Evolutionary conservation across 139 green algal species (phyloP).

Genomic region (Nannochloris sp.): DNA sequence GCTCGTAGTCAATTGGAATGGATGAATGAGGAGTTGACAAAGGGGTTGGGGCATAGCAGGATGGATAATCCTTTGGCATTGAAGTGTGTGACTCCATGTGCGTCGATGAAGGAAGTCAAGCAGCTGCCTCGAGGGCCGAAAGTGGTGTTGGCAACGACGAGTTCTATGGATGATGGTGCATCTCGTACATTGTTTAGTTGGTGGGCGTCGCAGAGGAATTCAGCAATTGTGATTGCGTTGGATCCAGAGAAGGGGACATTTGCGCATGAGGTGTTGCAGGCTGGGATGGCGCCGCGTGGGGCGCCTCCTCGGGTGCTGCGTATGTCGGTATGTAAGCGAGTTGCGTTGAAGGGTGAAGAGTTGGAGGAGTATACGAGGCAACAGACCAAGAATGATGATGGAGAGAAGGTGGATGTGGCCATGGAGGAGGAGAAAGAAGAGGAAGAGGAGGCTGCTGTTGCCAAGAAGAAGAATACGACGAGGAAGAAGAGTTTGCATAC

Average conservation of each 20-base stretch:
- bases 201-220: constrained; percentile 61
- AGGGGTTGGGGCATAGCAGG: constrained; percentile 42
- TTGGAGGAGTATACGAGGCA: constrained; percentile 34
- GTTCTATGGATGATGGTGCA: constrained; percentile 55
- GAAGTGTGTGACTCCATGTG: constrained; percentile 41
- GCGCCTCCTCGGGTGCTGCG: constrained; percentile 29
- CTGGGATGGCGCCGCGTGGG: not conserved
- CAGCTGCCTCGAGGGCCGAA: constrained; percentile 40
- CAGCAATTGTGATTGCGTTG: constrained; percentile 71
- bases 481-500: too few species aligned
- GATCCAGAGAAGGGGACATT: constrained; percentile 19
- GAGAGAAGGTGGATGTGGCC: constrained; percentile 6
- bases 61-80: constrained; percentile 58
- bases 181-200: constrained; percentile 66
- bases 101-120: constrained; percentile 38
- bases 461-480: too few species aligned
- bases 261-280: not conserved
- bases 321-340: constrained; percentile 32
- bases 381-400: constrained; percentile 18
- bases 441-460: too few species aligned
- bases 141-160: constrained; percentile 74
- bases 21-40: constrained; percentile 59
- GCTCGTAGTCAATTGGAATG: constrained; percentile 75
- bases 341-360: constrained; percentile 75
- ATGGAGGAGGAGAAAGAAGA: constrained; percentile 6